phyloP scores from a whole-genome alignment of 768 basidiomycete genomes.

The Leccinum barrowsii region DNA sequence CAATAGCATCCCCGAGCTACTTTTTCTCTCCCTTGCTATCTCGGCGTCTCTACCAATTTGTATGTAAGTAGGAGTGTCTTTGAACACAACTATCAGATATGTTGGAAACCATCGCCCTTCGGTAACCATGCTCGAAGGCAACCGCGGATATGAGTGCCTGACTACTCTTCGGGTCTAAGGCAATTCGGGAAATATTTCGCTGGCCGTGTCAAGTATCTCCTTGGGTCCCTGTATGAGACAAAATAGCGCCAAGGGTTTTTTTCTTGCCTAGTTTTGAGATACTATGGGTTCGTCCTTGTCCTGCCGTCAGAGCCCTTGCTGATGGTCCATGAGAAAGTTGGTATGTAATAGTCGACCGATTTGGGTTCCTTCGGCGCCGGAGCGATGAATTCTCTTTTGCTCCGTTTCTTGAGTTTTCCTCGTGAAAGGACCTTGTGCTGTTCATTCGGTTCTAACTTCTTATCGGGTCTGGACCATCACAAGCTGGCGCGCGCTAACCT shows the following conservation, averaged over 20 bases:
- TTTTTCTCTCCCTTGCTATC: background rate
- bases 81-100: background rate
- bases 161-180: background rate
- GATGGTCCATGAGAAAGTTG: conserved; percentile 9
- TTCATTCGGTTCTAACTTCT: background rate
- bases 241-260: background rate
- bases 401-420: background rate
- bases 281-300: background rate
- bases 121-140: background rate
- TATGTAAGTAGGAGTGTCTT: background rate
- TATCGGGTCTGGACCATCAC: conserved; percentile 1
- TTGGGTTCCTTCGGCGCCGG: background rate
- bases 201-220: background rate
- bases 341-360: background rate
- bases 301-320: background rate
- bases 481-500: background rate
- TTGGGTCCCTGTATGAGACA: background rate
- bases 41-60: background rate
- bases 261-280: background rate
- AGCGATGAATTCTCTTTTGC: background rate
- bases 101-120: background rate
- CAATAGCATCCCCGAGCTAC: background rate
- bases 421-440: background rate
- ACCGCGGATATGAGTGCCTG: background rate
- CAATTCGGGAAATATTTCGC: background rate